Evolutionary conservation across 495 filamentous ascomycete species (phyloP), one percentile per base, ranked within the genome.

Genomic region (Opeltia flavorubescens): DNA sequence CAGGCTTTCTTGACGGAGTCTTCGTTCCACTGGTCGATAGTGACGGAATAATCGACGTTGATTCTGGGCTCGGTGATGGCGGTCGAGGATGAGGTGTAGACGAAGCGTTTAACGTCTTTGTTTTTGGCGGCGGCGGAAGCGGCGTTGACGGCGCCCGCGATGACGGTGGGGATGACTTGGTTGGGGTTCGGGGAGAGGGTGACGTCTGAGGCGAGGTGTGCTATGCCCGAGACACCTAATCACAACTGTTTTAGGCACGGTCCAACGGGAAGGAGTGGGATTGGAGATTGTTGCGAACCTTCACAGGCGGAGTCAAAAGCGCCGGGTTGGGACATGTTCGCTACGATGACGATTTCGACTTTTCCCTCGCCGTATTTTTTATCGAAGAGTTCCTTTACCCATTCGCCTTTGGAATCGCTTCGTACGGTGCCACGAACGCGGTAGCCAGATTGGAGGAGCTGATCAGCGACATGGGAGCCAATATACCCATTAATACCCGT

Each of bases 401-500:
- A 72, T n/a, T 51, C 36, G 3, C 51, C 61, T 42, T 72, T 73
- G 25, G 53, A 50, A 5, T 43, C 40, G 11, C 58, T 47, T 18
- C 75, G 68, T 5, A 68, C 63, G 1, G 74, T 75, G 18, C 75
- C 74, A 15, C 70, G 62, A 17, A 79, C 71, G 13, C 50, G 53
- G 50, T 72, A 77, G 28, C 72, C 72, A 2, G 66, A 57, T 11
- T 55, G 47, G 5, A 80, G 65, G 9, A 77, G 55, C 25, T 69
- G 52, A 54, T 75, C 60, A 42, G 63, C 63, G 17, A 71, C 55
- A 46, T 79, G 69, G 25, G 66, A 70, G 17, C 56, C 75, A 46
- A 79, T 71, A 48, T 65, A 74, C 41, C 76, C 75, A 52, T 71
- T 78, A 20, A 59, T 66, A n/a, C 74, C 74, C 4, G 74, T 80